These are phyloP conservation scores for Globisporangium echinulatum DNA, from an alignment of 352 stramenopile species.

Conservation along the genomic window DNA sequence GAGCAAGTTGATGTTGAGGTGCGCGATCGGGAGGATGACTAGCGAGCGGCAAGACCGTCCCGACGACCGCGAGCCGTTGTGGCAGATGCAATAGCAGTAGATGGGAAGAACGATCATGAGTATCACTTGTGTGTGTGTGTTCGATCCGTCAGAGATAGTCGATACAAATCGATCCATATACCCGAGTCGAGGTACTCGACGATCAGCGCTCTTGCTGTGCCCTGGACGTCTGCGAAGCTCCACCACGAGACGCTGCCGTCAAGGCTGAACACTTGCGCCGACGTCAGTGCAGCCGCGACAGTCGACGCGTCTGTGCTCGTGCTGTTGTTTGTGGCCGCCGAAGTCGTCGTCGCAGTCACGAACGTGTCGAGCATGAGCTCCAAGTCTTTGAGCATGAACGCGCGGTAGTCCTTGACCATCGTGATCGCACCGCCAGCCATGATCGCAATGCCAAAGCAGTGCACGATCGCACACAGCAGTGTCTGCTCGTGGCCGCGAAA, in stretches of 20 bases:
- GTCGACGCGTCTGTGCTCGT: background rate
- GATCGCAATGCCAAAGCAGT: conserved; percentile 73
- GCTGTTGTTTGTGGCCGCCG: conserved; percentile 21
- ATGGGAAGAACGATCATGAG: too few relatives aligned
- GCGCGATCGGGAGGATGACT: background rate
- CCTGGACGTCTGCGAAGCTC: conserved; percentile 55
- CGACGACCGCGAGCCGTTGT: too few relatives aligned
- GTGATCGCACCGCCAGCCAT: conserved; percentile 75
- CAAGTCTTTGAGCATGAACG: conserved; percentile 65
- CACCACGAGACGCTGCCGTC: conserved; percentile 36
- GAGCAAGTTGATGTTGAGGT: conserved; percentile 81
- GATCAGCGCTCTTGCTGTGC: conserved; percentile 34
- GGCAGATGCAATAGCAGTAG: too few relatives aligned
- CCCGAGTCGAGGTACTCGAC: conserved; percentile 42
- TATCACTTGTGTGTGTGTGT: too few relatives aligned
- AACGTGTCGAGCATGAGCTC: conserved; percentile 54
- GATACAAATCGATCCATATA: conserved; percentile 8
- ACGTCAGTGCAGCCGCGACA: background rate
- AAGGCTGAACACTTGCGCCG: conserved; percentile 19
- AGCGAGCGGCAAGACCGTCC: too few relatives aligned
- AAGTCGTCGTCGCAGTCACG: conserved; percentile 52
- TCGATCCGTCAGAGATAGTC: too few relatives aligned
- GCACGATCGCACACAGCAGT: conserved; percentile 58
- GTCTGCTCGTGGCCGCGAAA: conserved; percentile 59
- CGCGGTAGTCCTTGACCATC: conserved; percentile 79